phyloP scores from a whole-genome alignment of 2,329 filamentous ascomycete species.

The Tolypocladium ovalisporum region DNA sequence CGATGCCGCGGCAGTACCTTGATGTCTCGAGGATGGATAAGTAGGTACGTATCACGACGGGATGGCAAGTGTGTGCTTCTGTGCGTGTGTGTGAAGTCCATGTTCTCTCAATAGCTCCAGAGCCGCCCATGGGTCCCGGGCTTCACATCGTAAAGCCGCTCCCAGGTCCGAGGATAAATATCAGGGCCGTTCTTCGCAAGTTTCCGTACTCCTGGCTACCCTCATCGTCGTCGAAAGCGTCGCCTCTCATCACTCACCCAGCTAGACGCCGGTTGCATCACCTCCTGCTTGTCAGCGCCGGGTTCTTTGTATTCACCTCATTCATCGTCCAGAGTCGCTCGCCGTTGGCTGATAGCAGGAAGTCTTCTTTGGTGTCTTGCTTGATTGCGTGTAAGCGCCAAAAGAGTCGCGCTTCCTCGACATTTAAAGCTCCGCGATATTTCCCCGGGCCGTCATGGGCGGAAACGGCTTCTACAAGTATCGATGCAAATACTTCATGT shows the following conservation, averaged over 20 bases:
- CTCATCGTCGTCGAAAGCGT: not conserved
- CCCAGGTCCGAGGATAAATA: not conserved
- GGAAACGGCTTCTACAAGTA: slow-evolving; percentile 38
- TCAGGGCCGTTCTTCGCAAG: not conserved
- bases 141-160: not conserved
- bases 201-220: not conserved
- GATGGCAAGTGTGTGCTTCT: not conserved
- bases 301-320: not conserved
- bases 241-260: not conserved
- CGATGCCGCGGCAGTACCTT: slow-evolving; percentile 2
- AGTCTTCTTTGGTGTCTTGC: not conserved
- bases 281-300: not conserved
- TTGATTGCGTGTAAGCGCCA: not conserved
- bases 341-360: not conserved
- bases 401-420: not conserved
- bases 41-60: not conserved
- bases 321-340: not conserved
- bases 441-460: slow-evolving; percentile 12
- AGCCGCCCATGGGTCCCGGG: not conserved
- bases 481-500: slow-evolving; percentile 43
- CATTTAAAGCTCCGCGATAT: not conserved
- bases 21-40: not conserved
- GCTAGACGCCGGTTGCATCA: not conserved
- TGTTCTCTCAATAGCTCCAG: not conserved
- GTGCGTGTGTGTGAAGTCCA: not conserved